A percentile compares a stretch with the other conserved stretches of the same genome.
phyloP scores from a whole-genome alignment of 1,139 yeast genomes.

The Cylindricascospora bacillispora region DNA sequence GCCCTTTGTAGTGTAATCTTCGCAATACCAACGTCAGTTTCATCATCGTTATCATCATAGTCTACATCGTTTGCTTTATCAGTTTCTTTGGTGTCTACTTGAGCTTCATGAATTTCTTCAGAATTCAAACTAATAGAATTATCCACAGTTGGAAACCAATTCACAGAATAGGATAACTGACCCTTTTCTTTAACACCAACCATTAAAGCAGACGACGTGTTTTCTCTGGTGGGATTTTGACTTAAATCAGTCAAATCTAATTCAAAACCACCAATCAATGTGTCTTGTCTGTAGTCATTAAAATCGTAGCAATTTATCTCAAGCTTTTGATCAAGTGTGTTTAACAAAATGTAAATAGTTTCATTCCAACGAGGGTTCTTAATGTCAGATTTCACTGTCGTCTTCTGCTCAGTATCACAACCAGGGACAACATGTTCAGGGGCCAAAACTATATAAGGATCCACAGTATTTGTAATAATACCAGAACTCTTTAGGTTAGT shows the following conservation, averaged over 20 bases:
- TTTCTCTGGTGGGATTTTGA: constrained; percentile 34
- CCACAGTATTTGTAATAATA: constrained; percentile 35
- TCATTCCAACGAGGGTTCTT: constrained; percentile 55
- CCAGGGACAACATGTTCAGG: constrained; percentile 32
- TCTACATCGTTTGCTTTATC: constrained; percentile 6
- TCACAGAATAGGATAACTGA: constrained; percentile 44
- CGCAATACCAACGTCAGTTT: constrained; percentile 57
- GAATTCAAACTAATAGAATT: constrained; percentile 3
- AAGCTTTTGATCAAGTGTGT: constrained; percentile 45
- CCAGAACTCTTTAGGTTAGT: constrained; percentile 34
- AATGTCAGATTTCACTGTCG: constrained; percentile 44
- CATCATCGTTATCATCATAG: constrained; percentile 17
- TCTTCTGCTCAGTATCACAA: constrained; percentile 32
- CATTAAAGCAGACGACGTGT: constrained; percentile 23
- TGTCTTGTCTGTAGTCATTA: constrained; percentile 41
- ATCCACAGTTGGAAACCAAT: constrained; percentile 39
- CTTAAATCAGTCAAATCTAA: constrained; percentile 47
- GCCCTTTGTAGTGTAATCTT: constrained; percentile 64
- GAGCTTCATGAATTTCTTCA: constrained; percentile 4
- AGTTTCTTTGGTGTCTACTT: constrained; percentile 7
- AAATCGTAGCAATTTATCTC: constrained; percentile 43
- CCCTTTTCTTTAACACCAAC: constrained; percentile 50
- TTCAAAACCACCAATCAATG: constrained; percentile 42
- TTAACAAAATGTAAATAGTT: constrained; percentile 46
- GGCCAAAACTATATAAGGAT: constrained; percentile 46